Evolutionary conservation across 2,329 filamentous ascomycete genomes (phyloP), one percentile per base, ranked within the genome.

Genomic region (Pezicula neosporulosa): DNA sequence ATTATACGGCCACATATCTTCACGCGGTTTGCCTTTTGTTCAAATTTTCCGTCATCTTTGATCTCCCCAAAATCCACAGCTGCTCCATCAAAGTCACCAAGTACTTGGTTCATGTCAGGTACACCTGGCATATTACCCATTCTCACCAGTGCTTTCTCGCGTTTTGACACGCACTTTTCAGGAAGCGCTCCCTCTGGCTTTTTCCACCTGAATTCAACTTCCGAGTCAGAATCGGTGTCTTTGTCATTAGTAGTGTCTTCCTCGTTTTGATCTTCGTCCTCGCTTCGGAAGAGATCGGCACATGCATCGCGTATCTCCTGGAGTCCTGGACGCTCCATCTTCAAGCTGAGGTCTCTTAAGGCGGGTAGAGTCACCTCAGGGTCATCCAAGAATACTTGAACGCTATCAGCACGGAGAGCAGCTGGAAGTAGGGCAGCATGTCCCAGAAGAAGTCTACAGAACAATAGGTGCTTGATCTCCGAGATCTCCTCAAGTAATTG

Each of bases 231-330:
- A 12, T 39, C 37, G 12, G 3, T 9, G 33, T 9, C 28, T 15
- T 65, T 58, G 44, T 65, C 59, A 2, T 65, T 55, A 4, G 64
- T 63, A 4, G 58, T 54, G 10, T 65, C 57, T 18, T 71, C 67
- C 13, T 67, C 66, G 3, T 68, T 6, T 69, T 60, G 16, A 21
- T 21, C 64, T 33, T 69, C 66, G 3, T 69, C 64, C 27, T 72
- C 69, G 12, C 65, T 66, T 13, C 74, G 67, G 15, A 68, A 66
- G 41, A 77, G 70, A 57, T 78, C 75, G 4, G 75, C 76, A 56
- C 75, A 78, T 13, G 75, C 75, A 60, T 79, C 75, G 39, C 75
- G 68, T 19, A 78, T 70, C 42, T 76, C 73, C 54, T 79, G 74
- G 2, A 77, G 65, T n/a, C 62, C 65, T 16, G 75, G 75, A 42